Evolutionary conservation across 208 protist species (phyloP), one percentile per base, ranked within the genome.

Genomic region (Acanthamoeba lenticulata): DNA sequence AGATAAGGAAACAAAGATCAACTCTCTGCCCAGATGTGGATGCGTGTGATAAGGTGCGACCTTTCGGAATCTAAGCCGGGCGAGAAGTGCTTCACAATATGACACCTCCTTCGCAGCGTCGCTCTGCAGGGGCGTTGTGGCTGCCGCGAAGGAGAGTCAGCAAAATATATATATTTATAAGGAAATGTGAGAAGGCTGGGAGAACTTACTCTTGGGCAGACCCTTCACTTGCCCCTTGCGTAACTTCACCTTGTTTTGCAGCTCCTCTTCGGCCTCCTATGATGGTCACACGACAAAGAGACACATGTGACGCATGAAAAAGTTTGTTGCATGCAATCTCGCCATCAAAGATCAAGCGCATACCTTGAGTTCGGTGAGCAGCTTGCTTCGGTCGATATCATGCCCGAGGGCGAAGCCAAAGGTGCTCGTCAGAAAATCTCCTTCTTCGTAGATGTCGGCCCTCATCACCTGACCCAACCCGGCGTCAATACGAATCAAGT

Each of bases 371-470:
- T 88, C 79, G 27, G 42, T 60, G 17, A 88, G 44, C n/a, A 88
- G 45, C 79, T 88, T 52, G 29, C 45, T 88, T n/a, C 36, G n/a
- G 11, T 88, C 79, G 7, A 88, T 24, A 27, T 88, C 79, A 3
- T 27, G 24, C 24, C 79, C 42, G 4, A 88, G 47, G 5, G 42
- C 17, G 57, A 88, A 88, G 19, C 79, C 79, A 60, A 88, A 88
- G 21, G 79, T 49, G 44, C 36, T 88, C n/a, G 44, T 60, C 38
- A 88, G 11, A 24, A 88, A 88, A 42, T 88, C 79, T 6, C 47
- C 79, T 40, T 88, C 79, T n/a, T 88, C 79, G 47, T 88, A 88
- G 79, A 88, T 32, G 27, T 88, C 79, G 9, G 45, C 79, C 19
- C 40, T 49, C 79, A 88, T 88, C 17, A 79, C 69, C 69, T 79